These are phyloP conservation scores for Corynascus novoguineensis DNA, from an alignment of 495 filamentous ascomycete species.

Conservation along the genomic window DNA sequence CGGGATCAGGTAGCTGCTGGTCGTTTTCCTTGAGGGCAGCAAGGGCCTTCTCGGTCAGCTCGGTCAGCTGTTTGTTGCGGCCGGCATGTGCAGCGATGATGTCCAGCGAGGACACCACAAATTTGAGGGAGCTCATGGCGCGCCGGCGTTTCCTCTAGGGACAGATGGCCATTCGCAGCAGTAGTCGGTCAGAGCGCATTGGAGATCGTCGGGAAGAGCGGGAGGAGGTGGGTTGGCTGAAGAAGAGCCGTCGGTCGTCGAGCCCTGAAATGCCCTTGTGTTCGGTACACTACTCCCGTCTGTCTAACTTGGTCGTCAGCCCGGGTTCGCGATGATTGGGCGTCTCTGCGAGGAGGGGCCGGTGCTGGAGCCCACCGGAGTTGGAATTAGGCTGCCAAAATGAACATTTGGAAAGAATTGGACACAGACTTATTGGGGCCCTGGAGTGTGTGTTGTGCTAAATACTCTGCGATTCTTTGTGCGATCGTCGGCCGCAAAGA, in stretches of 20 bases:
- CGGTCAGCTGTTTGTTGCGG: conserved; percentile 71
- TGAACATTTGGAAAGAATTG: background rate
- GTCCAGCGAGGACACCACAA: conserved; percentile 88
- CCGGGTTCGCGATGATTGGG: background rate
- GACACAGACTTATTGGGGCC: no score
- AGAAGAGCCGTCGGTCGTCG: background rate
- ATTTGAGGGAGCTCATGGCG: conserved; percentile 88
- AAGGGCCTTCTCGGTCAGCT: conserved; percentile 73
- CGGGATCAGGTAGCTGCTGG: conserved; percentile 68
- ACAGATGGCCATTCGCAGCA: conserved; percentile 37
- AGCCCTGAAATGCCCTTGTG: conserved; percentile 7
- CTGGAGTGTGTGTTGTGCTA: background rate
- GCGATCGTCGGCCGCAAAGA: background rate
- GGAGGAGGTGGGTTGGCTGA: background rate
- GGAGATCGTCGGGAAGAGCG: background rate
- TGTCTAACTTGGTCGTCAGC: background rate
- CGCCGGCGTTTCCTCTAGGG: conserved; percentile 27
- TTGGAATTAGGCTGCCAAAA: background rate
- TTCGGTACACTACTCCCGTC: background rate
- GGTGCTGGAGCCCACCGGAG: background rate
- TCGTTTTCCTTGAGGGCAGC: conserved; percentile 74
- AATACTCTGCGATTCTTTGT: background rate
- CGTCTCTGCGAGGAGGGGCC: background rate
- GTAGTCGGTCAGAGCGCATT: conserved; percentile 29
- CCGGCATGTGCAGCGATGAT: conserved; percentile 81